phyloP scores from a whole-genome alignment of 352 stramenopile species.

The Phytophthora vignae region DNA sequence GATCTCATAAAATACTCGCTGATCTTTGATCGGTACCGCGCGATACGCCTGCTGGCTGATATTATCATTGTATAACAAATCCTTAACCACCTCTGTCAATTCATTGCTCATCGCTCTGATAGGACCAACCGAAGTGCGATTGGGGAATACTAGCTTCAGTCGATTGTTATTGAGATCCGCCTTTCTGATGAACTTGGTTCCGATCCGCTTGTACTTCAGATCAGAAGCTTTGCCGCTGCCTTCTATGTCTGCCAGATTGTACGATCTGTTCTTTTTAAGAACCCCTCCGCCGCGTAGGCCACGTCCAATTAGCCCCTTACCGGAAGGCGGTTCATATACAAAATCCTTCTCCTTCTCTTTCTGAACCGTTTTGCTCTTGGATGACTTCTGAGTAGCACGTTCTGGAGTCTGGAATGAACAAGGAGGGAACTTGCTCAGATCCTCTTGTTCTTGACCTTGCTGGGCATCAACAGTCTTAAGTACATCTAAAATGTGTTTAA shows the following conservation, averaged over 20 bases:
- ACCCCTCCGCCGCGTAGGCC: too few relatives aligned
- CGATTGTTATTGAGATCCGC: background rate
- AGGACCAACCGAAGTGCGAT: background rate
- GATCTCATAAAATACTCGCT: background rate
- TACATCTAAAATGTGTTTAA: background rate
- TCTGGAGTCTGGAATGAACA: background rate
- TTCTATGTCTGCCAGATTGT: background rate
- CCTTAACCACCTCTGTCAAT: background rate
- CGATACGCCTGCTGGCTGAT: background rate
- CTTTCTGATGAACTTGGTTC: background rate
- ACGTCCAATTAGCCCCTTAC: background rate
- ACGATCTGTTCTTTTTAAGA: background rate
- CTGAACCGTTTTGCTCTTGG: background rate
- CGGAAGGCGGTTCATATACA: too few relatives aligned
- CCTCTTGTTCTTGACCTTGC: background rate
- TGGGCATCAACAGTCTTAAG: background rate
- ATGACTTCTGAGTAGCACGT: background rate
- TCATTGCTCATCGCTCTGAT: background rate
- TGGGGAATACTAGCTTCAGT: background rate
- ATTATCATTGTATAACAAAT: background rate
- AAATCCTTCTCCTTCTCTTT: too few relatives aligned
- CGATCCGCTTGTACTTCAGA: background rate
- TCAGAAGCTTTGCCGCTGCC: background rate
- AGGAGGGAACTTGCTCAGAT: too few relatives aligned
- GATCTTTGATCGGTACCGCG: background rate